These are phyloP conservation scores for Gynandropsis gynandra DNA, from an alignment of 345 rosid species.

Conservation along the genomic window DNA sequence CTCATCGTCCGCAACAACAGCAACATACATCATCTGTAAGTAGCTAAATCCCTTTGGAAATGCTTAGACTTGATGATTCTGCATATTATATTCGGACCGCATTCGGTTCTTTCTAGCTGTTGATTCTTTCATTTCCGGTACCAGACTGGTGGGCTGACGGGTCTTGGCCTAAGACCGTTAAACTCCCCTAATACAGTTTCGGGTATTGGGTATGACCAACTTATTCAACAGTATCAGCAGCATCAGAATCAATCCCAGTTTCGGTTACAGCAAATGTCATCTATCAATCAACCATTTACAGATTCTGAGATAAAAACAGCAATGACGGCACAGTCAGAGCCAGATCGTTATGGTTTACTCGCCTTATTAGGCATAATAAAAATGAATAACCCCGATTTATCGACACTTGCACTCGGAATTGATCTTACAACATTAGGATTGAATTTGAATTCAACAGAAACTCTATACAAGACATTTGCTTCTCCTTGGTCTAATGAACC, in stretches of 20 bases:
- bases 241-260: slow-evolving; percentile 85
- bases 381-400: slow-evolving; percentile 73
- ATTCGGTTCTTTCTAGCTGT: slow-evolving; percentile 5
- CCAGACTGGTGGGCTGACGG: slow-evolving; percentile 81
- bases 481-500: slow-evolving; percentile 99
- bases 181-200: slow-evolving; percentile 65
- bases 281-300: slow-evolving; percentile 77
- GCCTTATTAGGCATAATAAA: slow-evolving; percentile 69
- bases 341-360: slow-evolving; percentile 78
- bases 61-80: not conserved
- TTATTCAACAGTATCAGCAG: slow-evolving; percentile 84
- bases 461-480: slow-evolving; percentile 94
- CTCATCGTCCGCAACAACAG: slow-evolving; percentile 90
- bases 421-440: slow-evolving; percentile 91
- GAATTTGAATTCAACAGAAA: slow-evolving; percentile 83
- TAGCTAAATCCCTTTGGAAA: slow-evolving; percentile 44
- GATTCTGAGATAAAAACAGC: slow-evolving; percentile 70
- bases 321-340: slow-evolving; percentile 43
- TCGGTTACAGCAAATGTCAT: slow-evolving; percentile 79
- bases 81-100: slow-evolving; percentile 6
- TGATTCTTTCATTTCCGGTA: slow-evolving; percentile 15
- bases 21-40: slow-evolving; percentile 78
- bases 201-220: slow-evolving; percentile 72
- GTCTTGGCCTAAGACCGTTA: slow-evolving; percentile 80
- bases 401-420: slow-evolving; percentile 84